Conservation (phyloP, 805 yeast species). For the Starmerella cellae region DNA sequence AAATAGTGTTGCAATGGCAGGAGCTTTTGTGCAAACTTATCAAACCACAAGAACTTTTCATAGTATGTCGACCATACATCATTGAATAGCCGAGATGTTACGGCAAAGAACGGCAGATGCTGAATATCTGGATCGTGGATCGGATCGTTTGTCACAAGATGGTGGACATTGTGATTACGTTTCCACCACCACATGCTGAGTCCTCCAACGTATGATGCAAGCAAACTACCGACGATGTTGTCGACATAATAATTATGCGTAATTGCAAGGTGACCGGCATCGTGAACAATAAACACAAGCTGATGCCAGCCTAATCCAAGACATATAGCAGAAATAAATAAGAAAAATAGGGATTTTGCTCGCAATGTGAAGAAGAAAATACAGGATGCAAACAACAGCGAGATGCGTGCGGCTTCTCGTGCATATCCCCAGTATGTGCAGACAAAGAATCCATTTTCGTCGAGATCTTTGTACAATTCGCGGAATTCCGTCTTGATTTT, state of each 20-base stretch:
- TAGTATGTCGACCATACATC: slow-evolving; percentile 70
- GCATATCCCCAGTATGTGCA: slow-evolving; percentile 64
- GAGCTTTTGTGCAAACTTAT: slow-evolving; percentile 43
- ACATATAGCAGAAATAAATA: slow-evolving; percentile 44
- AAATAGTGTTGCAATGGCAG: slow-evolving; percentile 55
- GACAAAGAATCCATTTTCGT: slow-evolving; percentile 48
- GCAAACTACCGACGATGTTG: slow-evolving; percentile 54
- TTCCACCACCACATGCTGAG: slow-evolving; percentile 92
- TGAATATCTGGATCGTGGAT: slow-evolving; percentile 91
- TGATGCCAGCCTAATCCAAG: slow-evolving; percentile 84
- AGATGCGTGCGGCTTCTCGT: slow-evolving; percentile 53
- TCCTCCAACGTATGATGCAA: slow-evolving; percentile 80
- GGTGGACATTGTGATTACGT: slow-evolving; percentile 86
- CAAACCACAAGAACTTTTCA: slow-evolving; percentile 54
- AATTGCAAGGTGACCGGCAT: slow-evolving; percentile 75
- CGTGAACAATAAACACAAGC: slow-evolving; percentile 75
- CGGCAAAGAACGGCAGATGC: slow-evolving; percentile 84
- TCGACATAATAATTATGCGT: slow-evolving; percentile 70
- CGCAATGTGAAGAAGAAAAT: slow-evolving; percentile 34
- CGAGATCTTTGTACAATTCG: slow-evolving; percentile 43
- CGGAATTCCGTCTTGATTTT: slow-evolving; percentile 44
- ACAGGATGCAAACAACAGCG: slow-evolving; percentile 39
- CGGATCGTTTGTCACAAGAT: slow-evolving; percentile 80
- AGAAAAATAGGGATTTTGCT: slow-evolving; percentile 24
- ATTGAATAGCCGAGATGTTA: slow-evolving; percentile 54